phyloP scores from a whole-genome alignment of 1,139 yeast genomes.

The Magnusiomyces tetraspermus region DNA sequence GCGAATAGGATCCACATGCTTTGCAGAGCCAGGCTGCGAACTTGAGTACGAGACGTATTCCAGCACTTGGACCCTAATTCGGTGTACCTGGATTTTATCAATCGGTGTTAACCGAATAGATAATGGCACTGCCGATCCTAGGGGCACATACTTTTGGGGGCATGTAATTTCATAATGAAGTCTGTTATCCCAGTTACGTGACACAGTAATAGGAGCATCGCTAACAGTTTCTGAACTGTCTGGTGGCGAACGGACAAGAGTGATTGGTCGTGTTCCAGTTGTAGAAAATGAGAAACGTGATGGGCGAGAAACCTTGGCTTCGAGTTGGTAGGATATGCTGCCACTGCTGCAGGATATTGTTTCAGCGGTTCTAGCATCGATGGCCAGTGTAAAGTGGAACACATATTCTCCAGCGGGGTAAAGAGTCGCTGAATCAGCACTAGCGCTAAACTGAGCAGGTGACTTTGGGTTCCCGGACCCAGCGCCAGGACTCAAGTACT shows the following conservation, averaged over 20 bases:
- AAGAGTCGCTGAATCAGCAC: neutral
- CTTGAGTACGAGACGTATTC: constrained; percentile 62
- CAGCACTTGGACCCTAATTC: constrained; percentile 61
- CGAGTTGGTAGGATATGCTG: constrained; percentile 26
- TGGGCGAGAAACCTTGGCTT: constrained; percentile 29
- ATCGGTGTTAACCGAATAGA: constrained; percentile 67
- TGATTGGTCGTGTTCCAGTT: constrained; percentile 28
- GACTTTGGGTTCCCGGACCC: neutral
- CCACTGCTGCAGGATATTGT: constrained; percentile 48
- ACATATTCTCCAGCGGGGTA: constrained; percentile 69
- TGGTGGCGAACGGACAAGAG: constrained; percentile 69
- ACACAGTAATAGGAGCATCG: constrained; percentile 75
- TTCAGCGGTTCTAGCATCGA: constrained; percentile 68
- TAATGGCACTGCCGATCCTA: constrained; percentile 54
- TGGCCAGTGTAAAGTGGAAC: constrained; percentile 59
- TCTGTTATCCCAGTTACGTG: constrained; percentile 74
- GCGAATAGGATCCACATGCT: constrained; percentile 25
- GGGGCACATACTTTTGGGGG: constrained; percentile 64
- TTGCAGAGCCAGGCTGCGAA: constrained; percentile 25
- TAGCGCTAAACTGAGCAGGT: neutral
- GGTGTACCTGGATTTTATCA: constrained; percentile 55
- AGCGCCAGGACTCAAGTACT: neutral
- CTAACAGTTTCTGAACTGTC: constrained; percentile 55
- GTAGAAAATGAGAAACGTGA: constrained; percentile 29
- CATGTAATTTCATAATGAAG: constrained; percentile 70